Evolutionary conservation across 805 yeast genomes (phyloP), one percentile per base, ranked within the genome.

Genomic region (Lipomyces spencermartinsiae): DNA sequence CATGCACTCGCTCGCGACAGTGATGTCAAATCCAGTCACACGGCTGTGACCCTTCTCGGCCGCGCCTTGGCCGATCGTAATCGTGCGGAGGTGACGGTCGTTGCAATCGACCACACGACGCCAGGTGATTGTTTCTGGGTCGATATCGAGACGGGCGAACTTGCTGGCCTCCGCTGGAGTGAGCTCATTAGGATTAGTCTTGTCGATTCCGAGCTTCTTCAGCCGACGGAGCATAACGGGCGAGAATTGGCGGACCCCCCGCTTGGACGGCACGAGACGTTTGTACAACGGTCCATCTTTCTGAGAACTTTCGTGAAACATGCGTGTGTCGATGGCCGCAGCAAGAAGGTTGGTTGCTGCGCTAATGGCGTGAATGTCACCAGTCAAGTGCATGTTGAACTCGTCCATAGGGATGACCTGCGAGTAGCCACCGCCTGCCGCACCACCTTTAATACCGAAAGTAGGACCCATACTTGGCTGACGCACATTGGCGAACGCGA

Each of bases 381-480:
- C 98, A 61, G 98, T 94, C 73, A 94, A 84, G 79, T 94, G 98
- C 91, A 95, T 87, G 83, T 95, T 94, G 84, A 94, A 94, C 81
- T 94, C 98, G 80, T 94, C 99, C 98, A 94, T 94, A 62, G 98
- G 98, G 74, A 94, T 93, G 58, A 94, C 98, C 81, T 94, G 98
- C 1, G 98, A 86, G 80, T 93, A 94, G 59, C 98, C 98, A 78
- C 98, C 99, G 75, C 99, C 99, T 22, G 98, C 98, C 66, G 99
- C 99, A 80, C 98, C 98, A 76, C 99, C 99, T 82, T 94, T 94
- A 75, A 94, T 93, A 79, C 99, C 99, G 76, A 94, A 94, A 22
- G 98, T 94, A 62, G 99, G 99, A 53, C 98, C 98, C 97, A 94
- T 92, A 9, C 97, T 90, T 35, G 98, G 98, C 79, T 94, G 99